Base-by-base conservation (phyloP, 1,284 basidiomycete genomes). In the Phellinidium pouzarii region DNA sequence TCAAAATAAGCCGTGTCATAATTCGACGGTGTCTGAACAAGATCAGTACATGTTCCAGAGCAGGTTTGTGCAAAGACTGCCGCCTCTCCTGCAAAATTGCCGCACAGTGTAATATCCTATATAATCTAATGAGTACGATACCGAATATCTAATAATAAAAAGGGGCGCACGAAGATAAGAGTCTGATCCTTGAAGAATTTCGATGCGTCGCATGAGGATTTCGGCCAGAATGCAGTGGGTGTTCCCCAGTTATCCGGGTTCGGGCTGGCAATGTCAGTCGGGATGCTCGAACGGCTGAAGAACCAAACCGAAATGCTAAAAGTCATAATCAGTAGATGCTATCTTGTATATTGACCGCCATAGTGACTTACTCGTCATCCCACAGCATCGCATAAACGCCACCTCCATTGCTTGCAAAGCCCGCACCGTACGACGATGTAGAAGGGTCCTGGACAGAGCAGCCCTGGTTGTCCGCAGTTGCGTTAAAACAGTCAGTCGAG, bases 1-100 rank as follows among this genome's bases (percentile, higher is more conserved):
- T 60, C 59, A 41, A 60, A 60, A 42, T 60, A 60, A 6, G 59
- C 59, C 34, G 45, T 44, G 48, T 60, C 48, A 50, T 60, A 60
- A 27, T 59, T 60, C 17, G 50, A 26, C 1, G 59, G 59, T 2
- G 31, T 46, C 48, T 54, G 47, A 41, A 60, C 44, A 17, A 60
- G 45, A 29, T 60, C 59, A 8, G 49, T 49, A 43, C 59, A 60
- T 9, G 41, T 49, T 9, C 59, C 59, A n/a, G 55, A 50, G 46
- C 59, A 60, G 11, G 57, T 45, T 47, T 42, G 31, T 23, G 57
- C 34, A 47, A 60, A 60, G 7, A 57, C 53, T 7, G 27, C 9
- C 4, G 59, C 27, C 9, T 47, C 56, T 25, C 58, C 58, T 4
- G 59, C 59, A 42, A 52, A 60, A 34, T 54, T 55, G 3, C 59